phyloP scores from a whole-genome alignment of 352 stramenopile species.

The Saprolegnia parasitica region DNA sequence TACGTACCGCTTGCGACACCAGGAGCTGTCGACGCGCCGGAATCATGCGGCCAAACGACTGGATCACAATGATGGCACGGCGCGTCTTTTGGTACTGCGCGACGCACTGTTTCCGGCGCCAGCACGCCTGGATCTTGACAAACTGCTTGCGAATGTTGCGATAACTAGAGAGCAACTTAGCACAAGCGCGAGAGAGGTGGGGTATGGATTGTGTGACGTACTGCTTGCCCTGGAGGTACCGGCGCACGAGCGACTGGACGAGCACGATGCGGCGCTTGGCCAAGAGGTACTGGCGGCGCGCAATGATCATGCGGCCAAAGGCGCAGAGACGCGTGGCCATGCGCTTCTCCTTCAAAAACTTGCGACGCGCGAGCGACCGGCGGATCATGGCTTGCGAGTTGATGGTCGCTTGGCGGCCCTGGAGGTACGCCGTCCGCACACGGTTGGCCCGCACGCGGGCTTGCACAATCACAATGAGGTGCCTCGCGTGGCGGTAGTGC shows the following conservation, averaged over 20 bases:
- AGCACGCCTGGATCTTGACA: constrained; percentile 73
- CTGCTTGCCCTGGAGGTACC: constrained; percentile 57
- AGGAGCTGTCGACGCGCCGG: constrained; percentile 50
- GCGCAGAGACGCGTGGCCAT: constrained; percentile 83
- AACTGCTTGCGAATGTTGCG: constrained; percentile 40
- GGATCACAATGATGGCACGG: constrained; percentile 55
- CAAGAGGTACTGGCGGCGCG: constrained; percentile 52
- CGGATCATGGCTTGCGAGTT: constrained; percentile 87
- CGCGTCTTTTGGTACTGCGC: constrained; percentile 53
- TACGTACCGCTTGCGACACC: constrained; percentile 36
- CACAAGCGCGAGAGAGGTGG: neutral
- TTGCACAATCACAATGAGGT: constrained; percentile 83
- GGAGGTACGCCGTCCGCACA: constrained; percentile 82
- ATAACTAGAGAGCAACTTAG: neutral
- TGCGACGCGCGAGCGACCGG: constrained; percentile 63
- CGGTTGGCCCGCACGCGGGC: constrained; percentile 79
- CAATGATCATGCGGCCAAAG: constrained; percentile 80
- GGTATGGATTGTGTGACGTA: constrained; percentile 37
- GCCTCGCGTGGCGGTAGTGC: constrained; percentile 45
- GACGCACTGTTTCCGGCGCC: constrained; percentile 57
- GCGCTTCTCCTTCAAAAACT: constrained; percentile 78
- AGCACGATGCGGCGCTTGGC: constrained; percentile 67
- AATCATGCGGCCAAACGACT: constrained; percentile 67
- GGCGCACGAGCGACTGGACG: constrained; percentile 74
- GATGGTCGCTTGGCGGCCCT: constrained; percentile 80